These are phyloP conservation scores for Pseudoneurospora amorphoporcata DNA, from an alignment of 495 filamentous ascomycete species.

Conservation along the genomic window DNA sequence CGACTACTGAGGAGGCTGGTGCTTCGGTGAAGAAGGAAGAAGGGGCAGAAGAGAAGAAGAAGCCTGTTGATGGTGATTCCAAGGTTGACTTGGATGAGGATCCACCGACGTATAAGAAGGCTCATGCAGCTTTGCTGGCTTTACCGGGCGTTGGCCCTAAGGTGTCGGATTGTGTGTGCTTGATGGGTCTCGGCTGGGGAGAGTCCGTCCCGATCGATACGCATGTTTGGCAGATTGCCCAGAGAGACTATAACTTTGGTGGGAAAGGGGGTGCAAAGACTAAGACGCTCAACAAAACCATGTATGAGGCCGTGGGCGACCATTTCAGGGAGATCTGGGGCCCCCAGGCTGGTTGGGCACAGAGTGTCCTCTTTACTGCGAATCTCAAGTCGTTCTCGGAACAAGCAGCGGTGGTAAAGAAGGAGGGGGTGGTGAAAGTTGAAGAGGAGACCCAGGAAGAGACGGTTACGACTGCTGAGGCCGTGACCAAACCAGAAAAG, in stretches of 20 bases:
- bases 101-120: conserved; percentile 50
- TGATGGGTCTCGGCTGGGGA: conserved; percentile 97
- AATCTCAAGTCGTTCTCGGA: conserved; percentile 81
- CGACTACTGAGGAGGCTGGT: background rate
- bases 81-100: background rate
- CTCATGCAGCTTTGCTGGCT: conserved; percentile 68
- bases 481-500: background rate
- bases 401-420: conserved; percentile 29
- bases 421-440: conserved; percentile 20
- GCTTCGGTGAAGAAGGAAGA: background rate
- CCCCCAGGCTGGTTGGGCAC: conserved; percentile 90
- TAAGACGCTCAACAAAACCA: conserved; percentile 76
- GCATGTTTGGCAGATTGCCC: conserved; percentile 97
- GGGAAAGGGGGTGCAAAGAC: conserved; percentile 50
- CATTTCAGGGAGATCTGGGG: conserved; percentile 91
- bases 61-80: background rate
- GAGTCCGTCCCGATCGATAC: conserved; percentile 95
- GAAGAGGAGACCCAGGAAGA: conserved; percentile 11
- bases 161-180: conserved; percentile 89
- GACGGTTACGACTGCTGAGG: conserved; percentile 14
- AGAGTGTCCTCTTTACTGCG: conserved; percentile 92
- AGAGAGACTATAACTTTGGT: conserved; percentile 87
- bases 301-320: conserved; percentile 82
- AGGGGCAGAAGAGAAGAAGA: background rate
- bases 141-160: conserved; percentile 91